phyloP scores from a whole-genome alignment of 2,329 filamentous ascomycete species.

The Paramyrothecium sp. region DNA sequence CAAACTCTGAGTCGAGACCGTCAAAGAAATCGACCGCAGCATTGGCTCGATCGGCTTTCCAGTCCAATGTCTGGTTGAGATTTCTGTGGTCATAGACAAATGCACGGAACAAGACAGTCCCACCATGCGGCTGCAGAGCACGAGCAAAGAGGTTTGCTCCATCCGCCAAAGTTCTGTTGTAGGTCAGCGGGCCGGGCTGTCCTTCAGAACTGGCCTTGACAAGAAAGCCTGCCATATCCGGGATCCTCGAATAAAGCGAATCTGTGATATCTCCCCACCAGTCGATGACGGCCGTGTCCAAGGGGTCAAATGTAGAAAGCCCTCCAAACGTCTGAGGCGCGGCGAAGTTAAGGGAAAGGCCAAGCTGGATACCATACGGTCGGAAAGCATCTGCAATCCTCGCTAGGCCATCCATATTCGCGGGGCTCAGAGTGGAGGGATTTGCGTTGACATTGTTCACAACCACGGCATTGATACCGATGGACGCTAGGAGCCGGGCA shows the following conservation, averaged over 20 bases:
- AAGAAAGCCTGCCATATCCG: conserved; percentile 67
- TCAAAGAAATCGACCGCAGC: conserved; percentile 68
- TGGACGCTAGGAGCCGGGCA: conserved; percentile 64
- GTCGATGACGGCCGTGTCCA: conserved; percentile 55
- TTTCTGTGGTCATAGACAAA: conserved; percentile 60
- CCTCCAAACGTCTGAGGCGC: conserved; percentile 57
- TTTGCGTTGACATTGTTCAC: conserved; percentile 75
- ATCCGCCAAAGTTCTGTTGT: conserved; percentile 67
- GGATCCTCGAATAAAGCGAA: conserved; percentile 57
- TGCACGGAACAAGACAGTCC: conserved; percentile 68
- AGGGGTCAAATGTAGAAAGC: conserved; percentile 62
- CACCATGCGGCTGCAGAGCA: conserved; percentile 55
- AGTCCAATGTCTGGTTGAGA: conserved; percentile 50
- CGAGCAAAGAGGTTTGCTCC: conserved; percentile 68
- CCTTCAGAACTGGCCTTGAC: conserved; percentile 73
- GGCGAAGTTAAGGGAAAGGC: conserved; percentile 67
- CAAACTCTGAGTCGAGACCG: conserved; percentile 62
- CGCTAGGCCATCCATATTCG: conserved; percentile 60
- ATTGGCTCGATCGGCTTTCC: conserved; percentile 68
- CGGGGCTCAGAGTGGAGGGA: conserved; percentile 48
- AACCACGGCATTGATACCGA: conserved; percentile 64
- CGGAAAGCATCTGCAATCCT: conserved; percentile 64
- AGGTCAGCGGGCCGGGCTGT: conserved; percentile 66
- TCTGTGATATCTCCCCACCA: conserved; percentile 64
- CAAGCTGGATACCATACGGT: conserved; percentile 65